These are phyloP conservation scores for Gossypium ekmanianum DNA, from an alignment of 345 rosid genomes.

Conservation along the genomic window DNA sequence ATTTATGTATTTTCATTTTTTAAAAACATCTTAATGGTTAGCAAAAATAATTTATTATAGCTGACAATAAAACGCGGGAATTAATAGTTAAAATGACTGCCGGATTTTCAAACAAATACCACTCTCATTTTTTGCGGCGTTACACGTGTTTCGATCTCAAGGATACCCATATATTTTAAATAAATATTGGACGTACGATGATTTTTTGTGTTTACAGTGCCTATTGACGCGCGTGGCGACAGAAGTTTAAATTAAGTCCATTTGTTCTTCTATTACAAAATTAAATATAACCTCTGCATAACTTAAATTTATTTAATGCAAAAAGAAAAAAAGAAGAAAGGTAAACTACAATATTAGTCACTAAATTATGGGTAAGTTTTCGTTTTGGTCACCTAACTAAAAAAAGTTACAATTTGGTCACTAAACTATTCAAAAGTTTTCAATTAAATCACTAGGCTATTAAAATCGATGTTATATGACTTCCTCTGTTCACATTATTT, in stretches of 20 bases:
- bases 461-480: too few species aligned
- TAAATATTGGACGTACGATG: not conserved
- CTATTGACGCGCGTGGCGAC: not conserved
- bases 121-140: not conserved
- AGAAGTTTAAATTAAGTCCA: not conserved
- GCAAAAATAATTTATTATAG: not conserved
- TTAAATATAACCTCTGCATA: not conserved
- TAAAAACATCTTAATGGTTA: too few species aligned
- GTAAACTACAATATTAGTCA: too few species aligned
- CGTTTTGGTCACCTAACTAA: not conserved
- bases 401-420: too few species aligned
- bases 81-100: constrained; percentile 22
- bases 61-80: not conserved
- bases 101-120: not conserved
- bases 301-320: constrained; percentile 4
- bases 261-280: not conserved
- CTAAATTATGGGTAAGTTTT: not conserved
- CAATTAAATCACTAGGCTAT: too few species aligned
- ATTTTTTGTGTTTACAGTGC: not conserved
- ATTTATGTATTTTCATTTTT: too few species aligned
- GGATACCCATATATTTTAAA: not conserved
- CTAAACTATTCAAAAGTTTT: too few species aligned
- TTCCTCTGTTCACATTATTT: too few species aligned
- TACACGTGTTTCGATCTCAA: not conserved
- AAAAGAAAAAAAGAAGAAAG: not conserved